Base-by-base conservation (phyloP, 208 protist species). In the Trypanosoma mega region DNA sequence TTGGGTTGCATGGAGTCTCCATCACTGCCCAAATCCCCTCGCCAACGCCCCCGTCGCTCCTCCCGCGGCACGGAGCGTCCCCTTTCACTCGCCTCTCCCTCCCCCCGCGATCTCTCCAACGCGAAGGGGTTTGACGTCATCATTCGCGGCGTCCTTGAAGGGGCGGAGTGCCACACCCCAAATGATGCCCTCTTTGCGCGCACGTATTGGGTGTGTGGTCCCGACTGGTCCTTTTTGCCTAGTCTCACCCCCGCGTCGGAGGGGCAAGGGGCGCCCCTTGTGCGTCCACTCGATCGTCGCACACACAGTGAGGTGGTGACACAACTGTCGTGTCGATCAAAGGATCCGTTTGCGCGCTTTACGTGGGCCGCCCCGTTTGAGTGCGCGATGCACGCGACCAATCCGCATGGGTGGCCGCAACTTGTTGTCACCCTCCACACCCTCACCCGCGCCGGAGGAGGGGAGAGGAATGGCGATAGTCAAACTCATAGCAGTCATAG, bases 381-480 rank as follows among this genome's bases (percentile, higher is more conserved):
- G 68, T 91, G 87, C 60, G 80, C 76, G 18, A 58, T 94, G 50
- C 78, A 72, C 16, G 89, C 80, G 73, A 91, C 85, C 0, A 94
- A 94, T 63, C 76, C 76, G 18, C 78, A 83, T 41, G 85, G 85
- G 0, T 94, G 88, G 88, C 85, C 88, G 23, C 88, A 92, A 63
- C 62, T 94, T 12, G 80, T 90, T 29, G 72, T 94, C 14, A 88
- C 85, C 14, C 67, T 92, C 18, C 80, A 89, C 64, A 87, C 85
- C 14, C 55, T 94, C 30, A 76, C 43, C 16, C 20, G 39, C 16
- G 47, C 16, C 1, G 16, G 45, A 11, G 65, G n/a, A 53, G 61
- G 29, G 55, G 52, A 2, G 50, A 69, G 37, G 43, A 76, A 20
- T 54, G 68, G 30, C 61, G 50, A 21, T 68, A 71, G 29, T 54